Conservation (phyloP, 441 rosid genomes). For the Breynia disticha region DNA sequence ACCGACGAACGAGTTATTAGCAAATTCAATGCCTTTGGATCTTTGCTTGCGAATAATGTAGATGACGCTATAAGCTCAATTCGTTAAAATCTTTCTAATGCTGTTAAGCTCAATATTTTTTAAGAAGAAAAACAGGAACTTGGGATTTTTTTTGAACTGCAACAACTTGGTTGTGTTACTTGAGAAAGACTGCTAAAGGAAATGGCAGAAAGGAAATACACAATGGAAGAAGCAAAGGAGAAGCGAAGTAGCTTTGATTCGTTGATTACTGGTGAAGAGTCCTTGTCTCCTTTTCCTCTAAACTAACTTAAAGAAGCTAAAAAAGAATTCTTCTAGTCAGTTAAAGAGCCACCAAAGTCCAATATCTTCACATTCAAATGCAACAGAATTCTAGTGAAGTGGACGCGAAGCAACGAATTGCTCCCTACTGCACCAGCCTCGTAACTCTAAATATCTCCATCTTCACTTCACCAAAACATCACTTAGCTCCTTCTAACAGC, state of each 20-base stretch:
- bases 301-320: background rate
- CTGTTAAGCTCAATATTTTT: too few relatives aligned
- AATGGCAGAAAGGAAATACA: too few relatives aligned
- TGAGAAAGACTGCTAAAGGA: too few relatives aligned
- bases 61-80: too few relatives aligned
- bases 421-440: slow-evolving; percentile 13
- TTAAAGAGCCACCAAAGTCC: background rate
- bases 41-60: too few relatives aligned
- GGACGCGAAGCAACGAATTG: slow-evolving; percentile 80
- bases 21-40: too few relatives aligned
- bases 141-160: too few relatives aligned
- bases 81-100: too few relatives aligned
- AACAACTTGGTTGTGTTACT: too few relatives aligned
- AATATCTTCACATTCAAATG: slow-evolving; percentile 10
- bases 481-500: slow-evolving; percentile 11
- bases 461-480: slow-evolving; percentile 3
- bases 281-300: slow-evolving; percentile 23
- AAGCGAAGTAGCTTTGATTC: slow-evolving; percentile 4
- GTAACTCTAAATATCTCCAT: background rate
- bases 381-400: slow-evolving; percentile 65
- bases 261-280: slow-evolving; percentile 30
- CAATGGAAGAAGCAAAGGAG: background rate
- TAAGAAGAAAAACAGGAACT: too few relatives aligned
- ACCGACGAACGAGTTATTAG: too few relatives aligned
- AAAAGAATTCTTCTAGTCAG: slow-evolving; percentile 3